phyloP scores from a whole-genome alignment of 352 stramenopile genomes.

The Phytophthora cryptogea region DNA sequence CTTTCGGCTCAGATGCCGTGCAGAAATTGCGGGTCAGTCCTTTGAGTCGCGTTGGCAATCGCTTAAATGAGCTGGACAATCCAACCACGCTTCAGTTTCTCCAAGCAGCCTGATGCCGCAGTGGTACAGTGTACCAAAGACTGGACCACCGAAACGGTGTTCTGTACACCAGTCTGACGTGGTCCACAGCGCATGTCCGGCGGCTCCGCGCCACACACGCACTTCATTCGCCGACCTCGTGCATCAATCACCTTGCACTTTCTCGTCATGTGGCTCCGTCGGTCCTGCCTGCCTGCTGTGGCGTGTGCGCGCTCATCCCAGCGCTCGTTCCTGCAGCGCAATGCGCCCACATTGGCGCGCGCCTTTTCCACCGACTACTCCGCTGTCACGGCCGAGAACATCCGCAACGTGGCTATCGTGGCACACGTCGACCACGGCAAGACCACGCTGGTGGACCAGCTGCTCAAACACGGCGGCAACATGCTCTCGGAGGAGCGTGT shows the following conservation, averaged over 20 bases:
- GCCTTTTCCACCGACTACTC: constrained; percentile 53
- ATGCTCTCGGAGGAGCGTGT: constrained; percentile 87
- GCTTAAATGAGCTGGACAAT: neutral
- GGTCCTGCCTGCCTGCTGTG: constrained; percentile 48
- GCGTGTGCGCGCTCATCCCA: constrained; percentile 37
- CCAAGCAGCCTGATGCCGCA: neutral
- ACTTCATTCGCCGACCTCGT: constrained; percentile 13
- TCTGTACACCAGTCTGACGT: constrained; percentile 10
- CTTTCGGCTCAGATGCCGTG: too few relatives aligned
- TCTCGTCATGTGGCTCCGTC: constrained; percentile 67
- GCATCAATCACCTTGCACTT: constrained; percentile 20
- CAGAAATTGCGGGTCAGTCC: neutral
- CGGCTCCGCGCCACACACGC: constrained; percentile 20
- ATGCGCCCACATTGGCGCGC: constrained; percentile 34
- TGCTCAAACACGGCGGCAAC: constrained; percentile 96
- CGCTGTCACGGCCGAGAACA: constrained; percentile 49
- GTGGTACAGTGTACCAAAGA: constrained; percentile 10
- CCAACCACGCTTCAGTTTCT: neutral
- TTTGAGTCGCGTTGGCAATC: neutral
- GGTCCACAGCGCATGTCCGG: neutral
- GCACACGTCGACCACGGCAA: constrained; percentile 99
- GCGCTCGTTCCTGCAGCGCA: constrained; percentile 37
- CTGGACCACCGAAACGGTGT: constrained; percentile 19
- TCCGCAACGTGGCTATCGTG: constrained; percentile 92
- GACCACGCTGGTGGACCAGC: constrained; percentile 97